phyloP scores from a whole-genome alignment of 768 basidiomycete species.

The Suillus fuscotomentosus region DNA sequence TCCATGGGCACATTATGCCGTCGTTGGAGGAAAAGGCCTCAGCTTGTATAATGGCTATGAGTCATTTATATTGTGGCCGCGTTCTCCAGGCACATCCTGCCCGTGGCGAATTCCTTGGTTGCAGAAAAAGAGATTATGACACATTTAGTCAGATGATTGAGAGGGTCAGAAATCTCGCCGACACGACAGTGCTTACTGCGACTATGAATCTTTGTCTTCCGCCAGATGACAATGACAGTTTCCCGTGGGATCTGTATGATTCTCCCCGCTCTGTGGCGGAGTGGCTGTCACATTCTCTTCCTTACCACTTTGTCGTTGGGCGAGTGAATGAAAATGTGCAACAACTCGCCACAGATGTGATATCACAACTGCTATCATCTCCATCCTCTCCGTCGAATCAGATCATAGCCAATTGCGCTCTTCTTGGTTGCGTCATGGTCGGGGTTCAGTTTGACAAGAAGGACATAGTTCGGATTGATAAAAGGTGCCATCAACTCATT shows the following conservation, averaged over 20 bases:
- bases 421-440: background rate
- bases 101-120: background rate
- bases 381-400: background rate
- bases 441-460: background rate
- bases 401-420: background rate
- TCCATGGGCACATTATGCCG: background rate
- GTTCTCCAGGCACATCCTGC: background rate
- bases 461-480: background rate
- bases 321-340: background rate
- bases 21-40: background rate
- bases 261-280: background rate
- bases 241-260: fast-evolving
- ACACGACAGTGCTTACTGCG: background rate
- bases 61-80: background rate
- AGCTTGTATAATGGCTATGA: background rate
- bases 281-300: background rate
- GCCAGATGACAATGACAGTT: background rate
- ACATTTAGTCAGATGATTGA: fast-evolving
- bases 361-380: background rate
- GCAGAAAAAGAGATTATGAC: background rate
- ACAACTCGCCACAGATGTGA: background rate
- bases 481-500: background rate
- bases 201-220: background rate
- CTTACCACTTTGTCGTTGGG: background rate
- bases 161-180: fast-evolving